Evolutionary conservation across 2,329 filamentous ascomycete species (phyloP).

Genomic region (Fusarium sp.): DNA sequence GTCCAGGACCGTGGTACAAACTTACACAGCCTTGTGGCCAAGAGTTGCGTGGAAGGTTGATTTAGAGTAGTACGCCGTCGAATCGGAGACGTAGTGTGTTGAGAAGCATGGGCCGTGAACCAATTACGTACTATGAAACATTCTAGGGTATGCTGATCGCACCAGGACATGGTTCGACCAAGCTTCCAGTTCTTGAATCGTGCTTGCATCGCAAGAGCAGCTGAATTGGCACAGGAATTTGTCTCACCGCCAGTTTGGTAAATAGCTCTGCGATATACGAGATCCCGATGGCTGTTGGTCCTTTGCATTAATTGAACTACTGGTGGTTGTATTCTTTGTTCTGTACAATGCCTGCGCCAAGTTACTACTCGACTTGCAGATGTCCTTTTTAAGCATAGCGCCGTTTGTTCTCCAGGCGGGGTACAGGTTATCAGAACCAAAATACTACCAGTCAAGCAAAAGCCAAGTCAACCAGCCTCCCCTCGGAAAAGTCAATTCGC

Average conservation of each 20-base stretch:
- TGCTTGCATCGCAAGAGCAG: not conserved
- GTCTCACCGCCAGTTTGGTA: not conserved
- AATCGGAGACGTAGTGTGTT: slow-evolving; percentile 2
- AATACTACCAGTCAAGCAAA: slow-evolving; percentile 1
- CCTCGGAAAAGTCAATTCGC: slow-evolving; percentile 2
- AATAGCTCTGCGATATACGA: too few relatives aligned
- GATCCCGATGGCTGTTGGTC: too few relatives aligned
- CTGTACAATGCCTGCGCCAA: too few relatives aligned
- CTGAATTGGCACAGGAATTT: not conserved
- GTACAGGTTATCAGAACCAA: not conserved
- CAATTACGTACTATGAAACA: slow-evolving; percentile 26
- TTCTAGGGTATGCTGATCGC: slow-evolving; percentile 16
- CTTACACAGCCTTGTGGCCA: slow-evolving; percentile 14
- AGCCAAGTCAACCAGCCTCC: slow-evolving; percentile 16
- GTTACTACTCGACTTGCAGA: not conserved
- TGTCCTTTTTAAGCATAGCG: slow-evolving; percentile 4
- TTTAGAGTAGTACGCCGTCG: slow-evolving; percentile 4
- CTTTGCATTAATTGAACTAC: not conserved
- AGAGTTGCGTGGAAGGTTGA: not conserved
- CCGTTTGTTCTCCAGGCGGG: slow-evolving; percentile 8
- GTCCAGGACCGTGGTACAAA: not conserved
- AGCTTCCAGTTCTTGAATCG: slow-evolving; percentile 6
- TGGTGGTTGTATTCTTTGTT: not conserved
- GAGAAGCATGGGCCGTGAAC: not conserved
- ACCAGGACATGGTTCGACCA: slow-evolving; percentile 14